phyloP scores from a whole-genome alignment of 2,329 filamentous ascomycete genomes.

The Pestalotiopsis sp. region DNA sequence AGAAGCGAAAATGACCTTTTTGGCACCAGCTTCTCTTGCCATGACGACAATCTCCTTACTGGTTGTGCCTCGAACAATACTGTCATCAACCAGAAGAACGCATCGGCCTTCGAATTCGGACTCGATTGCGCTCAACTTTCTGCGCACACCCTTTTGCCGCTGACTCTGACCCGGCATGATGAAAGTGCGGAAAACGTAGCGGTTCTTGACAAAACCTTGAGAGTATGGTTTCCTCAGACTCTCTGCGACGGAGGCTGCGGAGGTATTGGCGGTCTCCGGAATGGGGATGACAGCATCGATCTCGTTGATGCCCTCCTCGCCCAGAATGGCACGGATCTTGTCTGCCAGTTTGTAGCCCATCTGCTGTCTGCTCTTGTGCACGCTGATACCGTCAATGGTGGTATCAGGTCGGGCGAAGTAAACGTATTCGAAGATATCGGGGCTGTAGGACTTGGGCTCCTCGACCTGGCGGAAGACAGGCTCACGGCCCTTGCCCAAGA shows the following conservation, averaged over 20 bases:
- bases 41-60: constrained; percentile 77
- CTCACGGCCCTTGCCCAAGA: constrained; percentile 71
- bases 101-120: constrained; percentile 81
- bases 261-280: constrained; percentile 75
- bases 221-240: constrained; percentile 71
- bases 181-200: constrained; percentile 64
- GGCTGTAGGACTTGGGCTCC: constrained; percentile 65
- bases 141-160: constrained; percentile 82
- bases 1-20: constrained; percentile 79
- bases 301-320: constrained; percentile 63
- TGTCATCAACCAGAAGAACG: constrained; percentile 86
- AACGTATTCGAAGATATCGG: constrained; percentile 80
- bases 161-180: constrained; percentile 74
- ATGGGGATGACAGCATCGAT: constrained; percentile 70
- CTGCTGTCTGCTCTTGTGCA: constrained; percentile 71
- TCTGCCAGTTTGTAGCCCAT: constrained; percentile 77
- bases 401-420: constrained; percentile 73
- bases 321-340: constrained; percentile 65
- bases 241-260: constrained; percentile 72
- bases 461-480: constrained; percentile 73
- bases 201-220: constrained; percentile 48
- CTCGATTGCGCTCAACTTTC: constrained; percentile 86
- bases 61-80: constrained; percentile 85
- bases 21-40: constrained; percentile 82
- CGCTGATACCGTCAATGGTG: constrained; percentile 30